Evolutionary conservation across 208 protist species (phyloP), one percentile per base, ranked within the genome.

Genomic region (Acanthamoeba divionensis): DNA sequence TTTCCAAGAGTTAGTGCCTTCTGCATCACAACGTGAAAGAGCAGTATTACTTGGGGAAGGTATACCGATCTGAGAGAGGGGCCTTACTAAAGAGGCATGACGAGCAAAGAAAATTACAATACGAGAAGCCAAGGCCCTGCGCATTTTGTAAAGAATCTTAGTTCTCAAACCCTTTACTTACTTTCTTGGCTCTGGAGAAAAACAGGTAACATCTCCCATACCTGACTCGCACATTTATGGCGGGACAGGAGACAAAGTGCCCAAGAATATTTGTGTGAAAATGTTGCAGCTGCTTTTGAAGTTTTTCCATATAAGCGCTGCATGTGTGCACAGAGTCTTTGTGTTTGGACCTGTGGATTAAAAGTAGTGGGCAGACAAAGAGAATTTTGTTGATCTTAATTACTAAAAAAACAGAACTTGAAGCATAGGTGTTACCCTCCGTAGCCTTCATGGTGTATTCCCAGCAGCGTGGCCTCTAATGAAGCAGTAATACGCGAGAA

Each of bases 21-120:
- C 26, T 29, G 10, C 57, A 65, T 36, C 57, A 13, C 12, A 24
- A 65, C 57, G 3, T 13, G 3, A 24, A 3, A 24, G 57, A 31
- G n/a, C 9, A n/a, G 26, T 24, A n/a, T 67, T 18, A 10, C 36
- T 3, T 7, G 63, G 26, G 63, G 26, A 36, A 2, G 2, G 6
- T 0, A 29, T 79, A 79, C 69, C 69, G 45, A 85, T 85, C 52
- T 65, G 75, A 44, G 54, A 85, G 75, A 85, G 75, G 45, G 69
- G 75, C 18, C 75, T 26, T 6, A 85, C 45, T 15, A 85, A 55
- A 9, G 75, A 48, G 15, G 75, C 75, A 36, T 85, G 75, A 24
- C 75, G 45, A 2, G 66, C 75, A 41, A 85, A 85, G 50, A 85
- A 65, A 0, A 65, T 31, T 12, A 85, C 45, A 31, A 85, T 41